Percentiles rank a stretch among this genome's conserved stretches.
Conservation (phyloP, 805 yeast species). For the Komagataella pastoris region DNA sequence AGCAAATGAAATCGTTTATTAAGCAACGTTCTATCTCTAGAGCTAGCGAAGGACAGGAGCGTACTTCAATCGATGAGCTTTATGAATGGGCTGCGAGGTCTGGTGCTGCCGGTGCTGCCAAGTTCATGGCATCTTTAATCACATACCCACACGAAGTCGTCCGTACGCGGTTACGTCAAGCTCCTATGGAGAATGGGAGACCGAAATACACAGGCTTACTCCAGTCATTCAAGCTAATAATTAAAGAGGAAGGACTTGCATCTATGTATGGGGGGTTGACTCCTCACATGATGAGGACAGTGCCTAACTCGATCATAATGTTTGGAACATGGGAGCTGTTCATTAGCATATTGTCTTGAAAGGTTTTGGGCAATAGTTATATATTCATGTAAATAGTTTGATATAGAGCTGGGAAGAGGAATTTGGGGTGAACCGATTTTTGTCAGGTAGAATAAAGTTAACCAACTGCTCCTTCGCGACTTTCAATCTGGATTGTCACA, state of each 20-base stretch:
- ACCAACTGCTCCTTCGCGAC: not conserved
- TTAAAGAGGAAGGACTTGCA: slow-evolving; percentile 83
- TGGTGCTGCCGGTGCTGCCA: slow-evolving; percentile 96
- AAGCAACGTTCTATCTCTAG: slow-evolving; percentile 29
- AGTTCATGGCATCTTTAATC: slow-evolving; percentile 79
- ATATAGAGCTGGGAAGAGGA: not conserved
- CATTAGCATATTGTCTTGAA: slow-evolving; percentile 35
- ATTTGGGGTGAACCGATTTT: not conserved
- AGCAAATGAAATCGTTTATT: slow-evolving; percentile 76
- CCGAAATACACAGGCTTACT: slow-evolving; percentile 83
- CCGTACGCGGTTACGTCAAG: slow-evolving; percentile 90
- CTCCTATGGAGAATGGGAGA: slow-evolving; percentile 68
- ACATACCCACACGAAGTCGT: slow-evolving; percentile 98
- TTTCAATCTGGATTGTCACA: not conserved
- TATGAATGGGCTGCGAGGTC: slow-evolving; percentile 92
- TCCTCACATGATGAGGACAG: slow-evolving; percentile 92
- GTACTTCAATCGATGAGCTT: slow-evolving; percentile 43
- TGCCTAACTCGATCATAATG: slow-evolving; percentile 96
- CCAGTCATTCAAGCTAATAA: slow-evolving; percentile 75
- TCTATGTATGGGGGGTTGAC: slow-evolving; percentile 97
- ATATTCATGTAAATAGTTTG: not conserved
- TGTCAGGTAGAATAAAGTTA: not conserved
- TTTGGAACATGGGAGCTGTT: slow-evolving; percentile 97
- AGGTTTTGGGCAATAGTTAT: not conserved
- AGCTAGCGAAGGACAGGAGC: slow-evolving; percentile 22